Evolutionary conservation across 805 yeast genomes (phyloP), one percentile per base, ranked within the genome.

Genomic region (Candida xyloterini): DNA sequence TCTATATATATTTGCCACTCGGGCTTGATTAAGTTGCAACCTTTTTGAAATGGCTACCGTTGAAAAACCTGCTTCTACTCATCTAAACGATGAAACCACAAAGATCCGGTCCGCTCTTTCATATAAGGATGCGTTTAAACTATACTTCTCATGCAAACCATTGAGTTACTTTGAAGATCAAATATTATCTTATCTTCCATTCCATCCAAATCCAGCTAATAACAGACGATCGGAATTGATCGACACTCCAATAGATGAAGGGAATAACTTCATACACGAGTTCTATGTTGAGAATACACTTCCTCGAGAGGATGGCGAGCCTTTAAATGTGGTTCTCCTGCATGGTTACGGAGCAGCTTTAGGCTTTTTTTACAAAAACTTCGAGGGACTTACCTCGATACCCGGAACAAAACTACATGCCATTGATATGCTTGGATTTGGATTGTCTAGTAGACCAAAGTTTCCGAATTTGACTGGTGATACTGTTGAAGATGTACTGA

Each of bases 311-410:
- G 40, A 37, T 30, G 45, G 39, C 2, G 35, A 48, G 4, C 45
- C 55, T 13, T 15, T 47, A 8, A 53, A 53, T 14, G 62, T 88
- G 8, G 88, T 91, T 3, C 60, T 91, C 44, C 65, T 91, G 2
- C 99, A 91, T 61, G 99, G 99, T 0, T 89, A 87, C 57, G 96
- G 95, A 1, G 95, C 98, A 0, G 84, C 95, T 1, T 74, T 89
- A 13, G 91, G 93, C 25, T 79, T 88, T 38, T 91, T 79, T 53
- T 79, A 80, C 56, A 73, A 78, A 42, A 90, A 86, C 56, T 79
- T 85, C 52, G 76, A 73, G 28, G 68, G 61, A 0, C 59, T 83
- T 34, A 57, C 75, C 3, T 44, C 65, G 5, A 63, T 81, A 8
- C 76, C 78, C 1, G 81, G 84, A 4, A 67, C 71, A 10, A 68